phyloP scores from a whole-genome alignment of 192 early-diverging fungal genomes.

The Umbelopsis ramanniana region DNA sequence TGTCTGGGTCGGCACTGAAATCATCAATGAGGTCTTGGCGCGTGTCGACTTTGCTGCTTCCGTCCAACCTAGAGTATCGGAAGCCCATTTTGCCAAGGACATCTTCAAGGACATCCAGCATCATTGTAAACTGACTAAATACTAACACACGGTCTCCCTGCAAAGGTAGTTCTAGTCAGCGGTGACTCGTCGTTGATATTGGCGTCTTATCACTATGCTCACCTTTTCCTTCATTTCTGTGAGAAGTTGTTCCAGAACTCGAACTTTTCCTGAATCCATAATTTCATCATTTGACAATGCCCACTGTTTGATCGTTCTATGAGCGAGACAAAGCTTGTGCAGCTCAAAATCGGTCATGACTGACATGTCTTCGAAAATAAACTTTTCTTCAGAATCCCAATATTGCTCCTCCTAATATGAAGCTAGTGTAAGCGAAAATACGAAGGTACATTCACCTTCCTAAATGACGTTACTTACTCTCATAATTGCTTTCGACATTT shows the following conservation, averaged over 20 bases:
- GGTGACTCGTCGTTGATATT: not conserved
- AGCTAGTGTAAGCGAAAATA: not conserved
- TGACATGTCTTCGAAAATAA: conserved; percentile 85
- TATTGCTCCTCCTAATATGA: conserved; percentile 66
- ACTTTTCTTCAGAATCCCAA: conserved; percentile 73
- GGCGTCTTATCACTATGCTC: not conserved
- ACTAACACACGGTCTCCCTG: conserved; percentile 71
- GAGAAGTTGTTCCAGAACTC: conserved; percentile 60
- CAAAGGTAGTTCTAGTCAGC: not conserved
- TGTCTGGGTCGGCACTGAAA: conserved; percentile 60
- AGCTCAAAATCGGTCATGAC: conserved; percentile 89
- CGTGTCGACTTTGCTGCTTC: conserved; percentile 67
- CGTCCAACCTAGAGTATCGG: conserved; percentile 69
- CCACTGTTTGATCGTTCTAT: conserved; percentile 48
- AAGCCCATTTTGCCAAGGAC: conserved; percentile 60
- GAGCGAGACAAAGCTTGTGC: conserved; percentile 66
- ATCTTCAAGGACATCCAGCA: conserved; percentile 82
- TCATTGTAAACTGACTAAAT: conserved; percentile 87
- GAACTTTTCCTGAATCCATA: conserved; percentile 82
- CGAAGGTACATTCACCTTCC: not conserved
- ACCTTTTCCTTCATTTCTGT: conserved; percentile 51
- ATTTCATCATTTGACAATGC: conserved; percentile 56
- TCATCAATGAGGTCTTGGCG: conserved; percentile 79
- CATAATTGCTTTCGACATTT: conserved; percentile 71
- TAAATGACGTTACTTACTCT: conserved; percentile 19